Base-by-base conservation (phyloP, 306 rosid species). In the Ziziphus jujuba region DNA sequence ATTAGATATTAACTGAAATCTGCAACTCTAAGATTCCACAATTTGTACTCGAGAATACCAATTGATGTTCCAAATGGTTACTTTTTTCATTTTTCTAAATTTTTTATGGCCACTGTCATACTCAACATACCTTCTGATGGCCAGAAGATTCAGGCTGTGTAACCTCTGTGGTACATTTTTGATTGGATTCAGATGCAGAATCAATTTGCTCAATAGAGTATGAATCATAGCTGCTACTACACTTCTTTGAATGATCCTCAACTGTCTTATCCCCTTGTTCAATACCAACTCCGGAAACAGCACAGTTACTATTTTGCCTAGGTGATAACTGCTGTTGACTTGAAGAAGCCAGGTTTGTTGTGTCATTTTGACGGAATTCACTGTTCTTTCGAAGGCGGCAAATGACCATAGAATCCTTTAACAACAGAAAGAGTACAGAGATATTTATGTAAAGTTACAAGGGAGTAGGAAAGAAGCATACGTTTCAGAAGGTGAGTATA, bases 311-410 rank as follows among this genome's bases (percentile, higher is more conserved):
- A 51, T 84, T 86, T 19, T 72, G 85, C 50, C 79, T 51, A 69
- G 75, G 28, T 17, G 77, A 73, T 0, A 49, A 61, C 16, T 59
- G 75, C 31, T 74, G 38, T 69, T 59, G 92, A 75, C 81, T 78
- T 23, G 96, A 66, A 65, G 87, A 67, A 56, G 87, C 89, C 80
- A 58, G 79, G 60, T 86, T 86, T 6, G 73, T 31, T 28, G 81
- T 19, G 62, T 86, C 89, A 19, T 48, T 82, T 56, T 56, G 34
- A 43, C 77, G 87, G 48, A 92, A 89, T 17, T 87, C 91, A 6
- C 72, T 35, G 79, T 92, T 92, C 85, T 69, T 92, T 69, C 89
- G 83, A 43, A 92, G 93, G 28, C 96, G 98, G 73, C 97, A 92
- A 65, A 92, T 80, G 1, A 92, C 97, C 83, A 87, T 73, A 35